Base-by-base conservation (phyloP, 148 eudicot genomes). In the Arctostaphylos glauca region DNA sequence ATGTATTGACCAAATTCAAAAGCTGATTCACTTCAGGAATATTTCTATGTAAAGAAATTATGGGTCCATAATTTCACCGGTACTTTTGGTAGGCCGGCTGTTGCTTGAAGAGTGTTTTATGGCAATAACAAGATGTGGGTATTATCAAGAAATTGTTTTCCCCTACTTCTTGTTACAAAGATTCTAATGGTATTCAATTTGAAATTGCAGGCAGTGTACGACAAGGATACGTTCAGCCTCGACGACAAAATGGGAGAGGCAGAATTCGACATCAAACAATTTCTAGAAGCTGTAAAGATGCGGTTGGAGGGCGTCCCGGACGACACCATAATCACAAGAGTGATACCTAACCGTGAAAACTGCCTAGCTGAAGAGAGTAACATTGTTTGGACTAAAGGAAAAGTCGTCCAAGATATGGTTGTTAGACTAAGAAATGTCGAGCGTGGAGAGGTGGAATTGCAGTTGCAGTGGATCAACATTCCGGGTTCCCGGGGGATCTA, bases 281-380 rank as follows among this genome's bases (percentile, higher is more conserved):
- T 83, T 8, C 43, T 77, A n/a, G 81, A 83, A 43, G 85, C 85
- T 4, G 76, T 77, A 6, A 77, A 77, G n/a, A 52, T 41, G 56
- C n/a, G 31, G 76, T 44, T 31, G 44, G 77, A 55, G 8, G 68
- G 76, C 47, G 31, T 83, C 16, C 54, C 79, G 16, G 77, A 77
- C 46, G 68, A 75, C 43, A 67, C 47, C 5, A 41, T 77, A 41
- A 68, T 83, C 75, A 52, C 9, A 55, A 77, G 31, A 68, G 53
- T 77, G 44, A 83, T 66, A 54, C 85, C 85, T 1, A 66, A 81
- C n/a, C 70, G 85, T 15, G 53, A 83, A 54, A 83, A 83, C 38
- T 83, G 85, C 76, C 67, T 83, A 6, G 18, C 85, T 5, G 81
- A 83, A 64, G 85, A 83, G 85, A 83, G 85, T 67, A n/a, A 44